Base-by-base conservation (phyloP, 768 basidiomycete genomes). In the Hygrophoropsis aurantiaca region DNA sequence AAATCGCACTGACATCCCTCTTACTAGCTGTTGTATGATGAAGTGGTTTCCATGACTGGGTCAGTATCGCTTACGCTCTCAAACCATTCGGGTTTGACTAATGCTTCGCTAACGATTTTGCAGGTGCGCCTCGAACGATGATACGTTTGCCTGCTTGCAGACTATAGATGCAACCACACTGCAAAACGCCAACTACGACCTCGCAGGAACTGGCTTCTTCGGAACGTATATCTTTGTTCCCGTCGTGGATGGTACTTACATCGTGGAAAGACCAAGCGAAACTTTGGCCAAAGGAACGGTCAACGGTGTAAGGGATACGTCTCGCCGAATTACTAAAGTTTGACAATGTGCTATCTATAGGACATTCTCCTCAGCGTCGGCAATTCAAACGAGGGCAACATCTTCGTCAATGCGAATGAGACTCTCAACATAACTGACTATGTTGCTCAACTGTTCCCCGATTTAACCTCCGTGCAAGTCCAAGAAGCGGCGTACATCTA, bases 371-470 rank as follows among this genome's bases (percentile, higher is more conserved):
- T 71, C 11, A 51, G 72, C 1, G 64, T 75, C 1, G 73, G 71
- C 2, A 77, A 77, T 42, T 13, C 39, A 7, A 13, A 55, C 34
- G 66, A 69, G 49, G 78, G 78, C 1, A 23, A 37, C 2, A 34
- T 46, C 11, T 77, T 78, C 45, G 74, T 78, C 1, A 48, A 74
- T 40, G 55, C 53, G 30, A 59, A 39, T 10, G 42, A 54, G 5
- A 52, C 56, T 7, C 43, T 57, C 11, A 62, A 59, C 10, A 39
- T 59, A 4, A 33, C 64, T 2, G 47, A 65, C 2, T 78, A 73
- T 35, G 63, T 72, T 11, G 45, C 59, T 1, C 47, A 63, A 4
- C 56, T 78, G 13, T 78, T 74, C 56, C 76, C 78, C 0, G 50
- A 60, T 3, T 50, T 77, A 11, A 57, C 55, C 1, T 24, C 56